Conservation (phyloP, 768 basidiomycete genomes). For the Termitomyces sp. region DNA sequence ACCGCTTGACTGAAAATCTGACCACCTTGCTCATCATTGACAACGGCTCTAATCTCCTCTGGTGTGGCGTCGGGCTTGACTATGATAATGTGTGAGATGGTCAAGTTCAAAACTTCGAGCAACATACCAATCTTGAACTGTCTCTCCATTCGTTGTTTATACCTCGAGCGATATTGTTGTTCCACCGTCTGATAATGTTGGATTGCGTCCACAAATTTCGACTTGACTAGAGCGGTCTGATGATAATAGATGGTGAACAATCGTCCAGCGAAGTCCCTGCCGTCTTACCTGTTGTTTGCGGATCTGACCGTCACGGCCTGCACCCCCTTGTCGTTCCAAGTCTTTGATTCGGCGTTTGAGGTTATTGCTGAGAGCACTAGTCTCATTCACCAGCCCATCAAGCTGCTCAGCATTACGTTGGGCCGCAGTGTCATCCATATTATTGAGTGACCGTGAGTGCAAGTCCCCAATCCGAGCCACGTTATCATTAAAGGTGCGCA, state of each 20-base stretch:
- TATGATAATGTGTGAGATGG: constrained; percentile 18
- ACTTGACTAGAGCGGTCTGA: constrained; percentile 59
- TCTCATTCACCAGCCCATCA: constrained; percentile 66
- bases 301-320: constrained; percentile 66
- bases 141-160: constrained; percentile 78
- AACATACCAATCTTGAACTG: constrained; percentile 80
- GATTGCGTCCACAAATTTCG: constrained; percentile 80
- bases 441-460: constrained; percentile 71
- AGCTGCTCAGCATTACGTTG: constrained; percentile 58
- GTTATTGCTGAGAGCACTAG: constrained; percentile 60
- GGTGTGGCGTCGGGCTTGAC: constrained; percentile 92
- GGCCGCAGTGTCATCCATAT: constrained; percentile 63
- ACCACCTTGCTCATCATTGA: constrained; percentile 73
- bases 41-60: constrained; percentile 83
- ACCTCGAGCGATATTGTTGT: constrained; percentile 69
- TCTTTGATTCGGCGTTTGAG: constrained; percentile 72
- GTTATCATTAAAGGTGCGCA: constrained; percentile 65
- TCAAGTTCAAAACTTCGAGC: neutral
- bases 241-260: constrained; percentile 1
- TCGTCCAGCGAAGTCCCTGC: neutral
- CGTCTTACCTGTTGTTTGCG: constrained; percentile 67
- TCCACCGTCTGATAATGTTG: constrained; percentile 84
- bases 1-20: constrained; percentile 93
- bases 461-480: constrained; percentile 63
- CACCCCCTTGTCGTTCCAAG: constrained; percentile 58